phyloP scores from a whole-genome alignment of 1,284 basidiomycete genomes.

The Pseudozyma sp. region DNA sequence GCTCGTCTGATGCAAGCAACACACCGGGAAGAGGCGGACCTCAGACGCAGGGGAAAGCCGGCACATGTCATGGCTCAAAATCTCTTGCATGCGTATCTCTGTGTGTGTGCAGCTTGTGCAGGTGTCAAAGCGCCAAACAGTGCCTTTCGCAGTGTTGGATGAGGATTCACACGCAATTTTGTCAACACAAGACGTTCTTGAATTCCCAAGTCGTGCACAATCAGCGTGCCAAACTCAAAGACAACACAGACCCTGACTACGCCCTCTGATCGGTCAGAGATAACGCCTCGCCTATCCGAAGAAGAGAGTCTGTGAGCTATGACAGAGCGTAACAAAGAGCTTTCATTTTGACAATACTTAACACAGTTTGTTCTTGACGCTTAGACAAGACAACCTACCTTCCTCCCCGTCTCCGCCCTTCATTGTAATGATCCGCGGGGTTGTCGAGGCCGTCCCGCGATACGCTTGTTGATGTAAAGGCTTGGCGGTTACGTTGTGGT shows the following conservation, averaged over 20 bases:
- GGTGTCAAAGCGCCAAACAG: conserved; percentile 11
- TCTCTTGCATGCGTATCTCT: background rate
- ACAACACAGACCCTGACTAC: background rate
- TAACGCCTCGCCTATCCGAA: too few relatives aligned
- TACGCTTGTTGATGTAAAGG: background rate
- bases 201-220: background rate
- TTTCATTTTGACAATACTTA: too few relatives aligned
- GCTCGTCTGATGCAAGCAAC: too few relatives aligned
- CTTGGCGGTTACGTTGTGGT: conserved; percentile 15
- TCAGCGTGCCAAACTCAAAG: background rate
- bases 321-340: too few relatives aligned
- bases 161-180: conserved; percentile 8
- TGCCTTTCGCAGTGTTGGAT: background rate
- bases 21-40: too few relatives aligned
- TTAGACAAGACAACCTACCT: too few relatives aligned
- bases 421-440: too few relatives aligned
- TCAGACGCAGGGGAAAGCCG: too few relatives aligned
- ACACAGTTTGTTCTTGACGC: too few relatives aligned
- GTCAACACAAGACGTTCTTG: background rate
- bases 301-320: too few relatives aligned
- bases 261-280: background rate
- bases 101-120: background rate
- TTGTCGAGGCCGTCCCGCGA: too few relatives aligned
- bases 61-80: background rate
- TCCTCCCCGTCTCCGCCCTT: too few relatives aligned